Evolutionary conservation across 768 basidiomycete genomes (phyloP), one percentile per base, ranked within the genome.

Genomic region (Macrolepiota albuminosa): DNA sequence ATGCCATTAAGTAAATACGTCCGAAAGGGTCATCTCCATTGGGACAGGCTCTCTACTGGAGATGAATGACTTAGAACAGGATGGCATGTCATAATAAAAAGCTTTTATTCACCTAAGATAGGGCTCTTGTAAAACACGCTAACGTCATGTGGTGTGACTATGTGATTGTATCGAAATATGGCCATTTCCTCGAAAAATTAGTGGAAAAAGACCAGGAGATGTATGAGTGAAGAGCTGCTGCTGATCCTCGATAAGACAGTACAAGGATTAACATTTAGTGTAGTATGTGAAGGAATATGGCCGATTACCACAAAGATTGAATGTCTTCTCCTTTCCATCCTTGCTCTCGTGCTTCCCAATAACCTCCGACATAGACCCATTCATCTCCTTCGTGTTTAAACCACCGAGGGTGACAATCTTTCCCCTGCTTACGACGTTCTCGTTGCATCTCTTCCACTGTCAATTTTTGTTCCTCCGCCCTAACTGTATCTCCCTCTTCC

Each of bases 391-490:
- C 80, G 67, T 82, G 81, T 68, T 79, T 82, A 70, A 94, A 95
- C 92, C 93, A 95, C 46, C 81, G 77, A 24, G 92, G 89, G 57
- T 74, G 68, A 54, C 78, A 70, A 37, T 91, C 89, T 58, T 76
- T 75, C 4, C 88, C 85, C 4, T 71, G 72, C 57, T 76, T 81
- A 59, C 92, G 82, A 64, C 93, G 80, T 48, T 85, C 84, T 56
- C 93, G 79, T 73, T 95, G 93, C 66, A 81, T 69, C 60, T 87
- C 89, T 69, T 95, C 93, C 3, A 94, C 73, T 46, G 83, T 78
- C 16, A 75, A 69, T 73, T 95, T 95, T 67, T 88, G 82, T 45
- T 68, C 74, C 66, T 95, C 93, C 3, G 93, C 92, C 45, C 71
- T 64, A 54, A 89, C 85, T 16, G 89, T 65, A 54, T 87, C 72